A percentile compares a stretch with the other conserved stretches of the same genome.
Conservation (phyloP, 495 filamentous ascomycete genomes). For the Penicillium malachiteum region DNA sequence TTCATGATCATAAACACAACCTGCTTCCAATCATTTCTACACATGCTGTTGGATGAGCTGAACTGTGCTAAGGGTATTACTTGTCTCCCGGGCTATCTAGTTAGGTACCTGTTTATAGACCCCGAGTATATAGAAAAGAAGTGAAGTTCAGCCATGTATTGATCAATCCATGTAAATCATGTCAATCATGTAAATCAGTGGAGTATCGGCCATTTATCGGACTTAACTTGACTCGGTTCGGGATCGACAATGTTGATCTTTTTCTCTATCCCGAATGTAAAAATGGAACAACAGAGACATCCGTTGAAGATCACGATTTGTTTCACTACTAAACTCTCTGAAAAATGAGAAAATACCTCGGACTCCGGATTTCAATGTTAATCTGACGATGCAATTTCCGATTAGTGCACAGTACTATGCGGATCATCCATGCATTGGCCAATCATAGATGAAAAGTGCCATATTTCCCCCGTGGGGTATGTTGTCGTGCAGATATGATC, state of each 20-base stretch:
- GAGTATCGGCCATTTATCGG: conserved; percentile 15
- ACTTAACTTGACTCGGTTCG: conserved; percentile 7
- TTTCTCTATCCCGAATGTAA: not conserved
- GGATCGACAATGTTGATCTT: conserved; percentile 11
- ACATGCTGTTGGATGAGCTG: too few relatives aligned
- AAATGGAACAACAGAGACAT: not conserved
- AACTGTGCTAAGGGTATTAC: too few relatives aligned
- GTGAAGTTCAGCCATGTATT: too few relatives aligned
- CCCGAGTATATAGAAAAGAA: too few relatives aligned
- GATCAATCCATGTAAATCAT: too few relatives aligned
- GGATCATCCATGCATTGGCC: not conserved
- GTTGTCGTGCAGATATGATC: not conserved
- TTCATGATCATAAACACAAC: too few relatives aligned
- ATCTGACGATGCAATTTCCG: conserved; percentile 4
- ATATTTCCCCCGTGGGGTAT: conserved; percentile 4
- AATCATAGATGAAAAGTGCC: not conserved
- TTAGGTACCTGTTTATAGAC: too few relatives aligned
- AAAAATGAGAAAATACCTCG: not conserved
- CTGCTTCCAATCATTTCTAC: too few relatives aligned
- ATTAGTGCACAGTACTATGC: not conserved
- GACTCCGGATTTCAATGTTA: not conserved
- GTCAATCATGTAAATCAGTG: not conserved
- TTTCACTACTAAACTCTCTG: not conserved
- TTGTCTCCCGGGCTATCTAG: too few relatives aligned
- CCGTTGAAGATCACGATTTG: not conserved